phyloP scores from a whole-genome alignment of 305 asterid genomes.

The Rubia peregrina region DNA sequence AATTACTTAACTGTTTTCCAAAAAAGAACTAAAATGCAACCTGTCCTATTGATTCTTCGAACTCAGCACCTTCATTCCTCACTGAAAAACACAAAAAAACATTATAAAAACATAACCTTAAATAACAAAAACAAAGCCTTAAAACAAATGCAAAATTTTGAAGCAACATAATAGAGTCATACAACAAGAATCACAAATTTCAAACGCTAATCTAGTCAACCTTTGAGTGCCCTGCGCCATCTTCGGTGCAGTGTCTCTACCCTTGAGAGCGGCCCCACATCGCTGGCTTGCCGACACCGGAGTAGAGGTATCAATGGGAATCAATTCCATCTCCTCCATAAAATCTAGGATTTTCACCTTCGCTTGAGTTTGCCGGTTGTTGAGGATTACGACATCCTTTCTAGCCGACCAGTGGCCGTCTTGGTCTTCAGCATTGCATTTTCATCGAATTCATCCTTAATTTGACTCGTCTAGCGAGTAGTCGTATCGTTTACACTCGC shows the following conservation, averaged over 20 bases:
- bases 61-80: no score
- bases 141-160: no score
- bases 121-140: no score
- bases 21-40: no score
- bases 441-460: conserved; percentile 14
- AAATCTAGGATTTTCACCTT: conserved; percentile 36
- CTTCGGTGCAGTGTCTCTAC: conserved; percentile 26
- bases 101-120: no score
- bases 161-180: not conserved
- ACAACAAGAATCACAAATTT: not conserved
- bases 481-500: no score
- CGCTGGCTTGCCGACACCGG: conserved; percentile 27
- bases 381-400: conserved; percentile 15
- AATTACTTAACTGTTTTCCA: no score
- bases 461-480: no score
- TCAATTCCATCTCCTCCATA: conserved; percentile 20
- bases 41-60: no score
- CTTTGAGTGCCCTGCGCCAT: conserved; percentile 39
- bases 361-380: conserved; percentile 28
- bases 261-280: conserved; percentile 22
- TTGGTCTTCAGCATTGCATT: conserved; percentile 6
- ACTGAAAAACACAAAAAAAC: no score
- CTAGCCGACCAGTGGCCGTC: conserved; percentile 22
- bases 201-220: conserved; percentile 49
- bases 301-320: conserved; percentile 35